Percentiles rank a stretch among this genome's conserved stretches.
Evolutionary conservation across 2,329 filamentous ascomycete species (phyloP).

Genomic region (Epichloe hybrida): DNA sequence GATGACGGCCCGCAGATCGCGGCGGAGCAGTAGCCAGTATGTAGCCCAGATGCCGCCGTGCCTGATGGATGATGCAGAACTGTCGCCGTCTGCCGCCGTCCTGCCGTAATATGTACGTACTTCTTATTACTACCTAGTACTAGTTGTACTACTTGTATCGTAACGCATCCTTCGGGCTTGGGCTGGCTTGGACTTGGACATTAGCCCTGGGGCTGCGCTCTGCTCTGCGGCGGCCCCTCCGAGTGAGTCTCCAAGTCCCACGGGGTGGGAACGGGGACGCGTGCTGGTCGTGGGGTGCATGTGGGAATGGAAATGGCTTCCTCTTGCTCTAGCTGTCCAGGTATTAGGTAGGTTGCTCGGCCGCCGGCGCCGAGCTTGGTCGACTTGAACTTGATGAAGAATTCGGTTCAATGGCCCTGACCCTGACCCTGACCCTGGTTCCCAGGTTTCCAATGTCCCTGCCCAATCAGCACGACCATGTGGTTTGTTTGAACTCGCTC

Average conservation of each 20-base stretch:
- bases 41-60: neutral
- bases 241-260: too few relatives aligned
- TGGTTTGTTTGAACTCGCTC: neutral
- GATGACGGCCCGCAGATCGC: constrained; percentile 4
- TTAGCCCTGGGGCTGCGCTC: too few relatives aligned
- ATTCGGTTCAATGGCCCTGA: too few relatives aligned
- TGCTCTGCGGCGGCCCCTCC: too few relatives aligned
- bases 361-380: neutral
- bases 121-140: too few relatives aligned
- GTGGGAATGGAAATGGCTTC: neutral
- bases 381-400: too few relatives aligned
- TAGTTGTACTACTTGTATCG: too few relatives aligned
- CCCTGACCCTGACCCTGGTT: too few relatives aligned
- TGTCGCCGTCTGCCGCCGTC: neutral
- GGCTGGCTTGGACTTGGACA: neutral
- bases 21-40: neutral
- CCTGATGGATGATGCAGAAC: neutral
- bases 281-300: neutral
- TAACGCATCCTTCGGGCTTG: neutral
- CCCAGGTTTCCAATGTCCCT: too few relatives aligned
- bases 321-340: neutral
- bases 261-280: too few relatives aligned
- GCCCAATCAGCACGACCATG: neutral
- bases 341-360: neutral
- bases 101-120: too few relatives aligned